Conservation (phyloP, 371 early-diverging fungal species). For the Chytridium lagenaria region DNA sequence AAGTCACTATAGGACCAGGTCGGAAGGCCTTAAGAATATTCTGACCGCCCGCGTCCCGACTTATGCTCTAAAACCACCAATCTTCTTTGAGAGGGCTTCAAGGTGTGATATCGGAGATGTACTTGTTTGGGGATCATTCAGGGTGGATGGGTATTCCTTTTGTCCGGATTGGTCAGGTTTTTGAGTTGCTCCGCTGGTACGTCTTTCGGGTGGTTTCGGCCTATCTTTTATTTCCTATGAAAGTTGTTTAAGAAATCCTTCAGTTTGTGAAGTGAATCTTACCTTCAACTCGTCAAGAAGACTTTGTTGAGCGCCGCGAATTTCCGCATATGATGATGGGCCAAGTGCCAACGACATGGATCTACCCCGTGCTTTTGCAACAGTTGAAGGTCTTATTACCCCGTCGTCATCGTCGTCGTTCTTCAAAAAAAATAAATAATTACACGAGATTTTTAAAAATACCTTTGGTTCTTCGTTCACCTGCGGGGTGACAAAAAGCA, state of each 20-base stretch:
- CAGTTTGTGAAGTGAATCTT: not conserved
- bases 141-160: too few relatives aligned
- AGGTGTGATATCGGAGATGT: too few relatives aligned
- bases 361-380: not conserved
- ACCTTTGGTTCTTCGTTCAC: not conserved
- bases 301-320: slow-evolving; percentile 9
- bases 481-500: slow-evolving; percentile 12
- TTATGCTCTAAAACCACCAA: too few relatives aligned
- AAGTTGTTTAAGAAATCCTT: not conserved
- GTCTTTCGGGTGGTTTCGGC: not conserved
- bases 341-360: not conserved
- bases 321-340: slow-evolving; percentile 3
- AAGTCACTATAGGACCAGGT: not conserved
- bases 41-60: too few relatives aligned
- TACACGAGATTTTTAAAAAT: not conserved
- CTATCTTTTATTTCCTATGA: not conserved
- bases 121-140: too few relatives aligned
- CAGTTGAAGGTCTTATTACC: not conserved
- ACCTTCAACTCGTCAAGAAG: slow-evolving; percentile 15
- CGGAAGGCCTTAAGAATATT: not conserved
- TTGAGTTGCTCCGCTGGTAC: too few relatives aligned
- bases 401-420: not conserved
- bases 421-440: not conserved
- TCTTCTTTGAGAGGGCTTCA: too few relatives aligned
- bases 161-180: too few relatives aligned